Conservation (phyloP, 2,329 filamentous ascomycete genomes). For the Xylariaceae sp. region DNA sequence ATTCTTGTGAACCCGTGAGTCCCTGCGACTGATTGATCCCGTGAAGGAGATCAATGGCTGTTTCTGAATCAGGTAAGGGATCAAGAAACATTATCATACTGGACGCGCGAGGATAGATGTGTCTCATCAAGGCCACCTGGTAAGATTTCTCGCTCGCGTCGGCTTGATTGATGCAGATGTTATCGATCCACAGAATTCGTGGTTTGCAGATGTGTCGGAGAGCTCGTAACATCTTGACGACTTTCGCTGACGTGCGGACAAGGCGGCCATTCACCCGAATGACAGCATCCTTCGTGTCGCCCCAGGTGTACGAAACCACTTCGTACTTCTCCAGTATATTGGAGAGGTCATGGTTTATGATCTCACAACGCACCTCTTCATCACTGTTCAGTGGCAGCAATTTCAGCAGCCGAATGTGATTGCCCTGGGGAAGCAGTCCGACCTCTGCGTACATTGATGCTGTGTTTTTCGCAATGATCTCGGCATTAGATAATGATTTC, state of each 20-base stretch:
- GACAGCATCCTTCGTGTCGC: slow-evolving; percentile 5
- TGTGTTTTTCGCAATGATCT: slow-evolving; percentile 1
- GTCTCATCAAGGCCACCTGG: slow-evolving; percentile 15
- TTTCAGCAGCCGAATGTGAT: slow-evolving; percentile 4
- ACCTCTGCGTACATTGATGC: slow-evolving; percentile 2
- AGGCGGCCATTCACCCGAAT: slow-evolving; percentile 8
- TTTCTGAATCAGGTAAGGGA: slow-evolving; percentile 4
- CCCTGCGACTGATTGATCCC: slow-evolving; percentile 4
- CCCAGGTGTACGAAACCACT: slow-evolving; percentile 22
- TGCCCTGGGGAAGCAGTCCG: slow-evolving; percentile 1
- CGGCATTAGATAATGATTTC: background rate
- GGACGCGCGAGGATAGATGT: slow-evolving; percentile 15
- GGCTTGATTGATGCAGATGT: slow-evolving; percentile 16
- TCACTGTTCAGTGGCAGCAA: background rate
- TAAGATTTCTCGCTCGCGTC: slow-evolving; percentile 14
- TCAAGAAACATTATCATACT: slow-evolving; percentile 17
- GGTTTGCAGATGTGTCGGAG: slow-evolving; percentile 6
- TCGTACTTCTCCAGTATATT: slow-evolving; percentile 6
- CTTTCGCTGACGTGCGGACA: slow-evolving; percentile 12
- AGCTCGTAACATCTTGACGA: slow-evolving; percentile 7
- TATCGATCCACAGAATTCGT: slow-evolving; percentile 18
- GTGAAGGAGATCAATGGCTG: slow-evolving; percentile 4
- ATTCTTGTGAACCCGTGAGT: slow-evolving; percentile 5
- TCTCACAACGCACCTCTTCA: slow-evolving; percentile 3
- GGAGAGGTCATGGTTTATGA: slow-evolving; percentile 4